These are phyloP conservation scores for Saccharomyces hybrid DNA, from an alignment of 1,139 yeast genomes.

Conservation along the genomic window DNA sequence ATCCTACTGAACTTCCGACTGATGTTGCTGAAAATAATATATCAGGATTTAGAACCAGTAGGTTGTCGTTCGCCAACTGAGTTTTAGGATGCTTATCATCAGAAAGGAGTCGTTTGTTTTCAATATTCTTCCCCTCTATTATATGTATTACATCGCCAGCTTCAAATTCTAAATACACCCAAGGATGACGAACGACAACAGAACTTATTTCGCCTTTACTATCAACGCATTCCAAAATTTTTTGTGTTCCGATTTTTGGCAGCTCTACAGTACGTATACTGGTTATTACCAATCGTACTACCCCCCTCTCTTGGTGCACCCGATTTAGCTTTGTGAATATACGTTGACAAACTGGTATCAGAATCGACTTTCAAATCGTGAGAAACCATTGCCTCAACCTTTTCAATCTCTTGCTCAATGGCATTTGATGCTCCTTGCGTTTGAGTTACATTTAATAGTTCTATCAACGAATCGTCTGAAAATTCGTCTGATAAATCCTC, in stretches of 20 bases:
- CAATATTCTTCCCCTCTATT: constrained; percentile 39
- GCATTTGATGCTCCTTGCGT: background rate
- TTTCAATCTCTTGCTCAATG: background rate
- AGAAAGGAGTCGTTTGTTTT: constrained; percentile 25
- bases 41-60: constrained; percentile 80
- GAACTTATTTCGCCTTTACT: constrained; percentile 32
- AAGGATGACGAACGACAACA: constrained; percentile 45
- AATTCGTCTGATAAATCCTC: constrained; percentile 5
- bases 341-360: background rate
- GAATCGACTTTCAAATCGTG: background rate
- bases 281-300: constrained; percentile 42
- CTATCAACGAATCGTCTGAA: constrained; percentile 5
- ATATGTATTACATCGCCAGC: constrained; percentile 54
- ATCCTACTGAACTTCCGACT: constrained; percentile 65
- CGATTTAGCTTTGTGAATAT: constrained; percentile 32
- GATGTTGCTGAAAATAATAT: constrained; percentile 71
- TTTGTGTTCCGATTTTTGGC: constrained; percentile 37
- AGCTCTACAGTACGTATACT: constrained; percentile 33
- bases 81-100: constrained; percentile 35
- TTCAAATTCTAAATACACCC: constrained; percentile 39
- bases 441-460: constrained; percentile 2
- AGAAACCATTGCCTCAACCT: constrained; percentile 1
- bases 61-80: constrained; percentile 49
- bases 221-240: constrained; percentile 44
- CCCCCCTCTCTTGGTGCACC: constrained; percentile 42